Base-by-base conservation (phyloP, 441 rosid species). In the Bruguiera hainesii region DNA sequence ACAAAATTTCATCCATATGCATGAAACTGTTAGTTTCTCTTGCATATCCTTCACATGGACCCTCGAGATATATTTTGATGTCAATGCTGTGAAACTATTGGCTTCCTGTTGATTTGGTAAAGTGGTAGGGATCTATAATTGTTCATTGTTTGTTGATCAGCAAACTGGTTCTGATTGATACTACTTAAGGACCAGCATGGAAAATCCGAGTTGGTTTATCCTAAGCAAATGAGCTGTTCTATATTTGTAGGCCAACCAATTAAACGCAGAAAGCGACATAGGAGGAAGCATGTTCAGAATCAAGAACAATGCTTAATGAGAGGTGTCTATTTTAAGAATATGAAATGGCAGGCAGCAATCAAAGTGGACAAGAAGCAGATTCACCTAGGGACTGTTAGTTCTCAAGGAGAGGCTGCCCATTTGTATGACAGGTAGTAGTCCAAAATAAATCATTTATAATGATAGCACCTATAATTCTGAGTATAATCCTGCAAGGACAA, bases 321-420 rank as follows among this genome's bases (percentile, higher is more conserved):
- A 81, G 99, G 99, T 59, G 99, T 94, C n/a, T 94, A 94, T 74
- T 94, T 81, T 84, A 94, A 94, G 80, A 94, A 94, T 73, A 94
- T 91, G 98, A 94, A 94, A 83, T 94, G 99, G 99, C 99, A 94
- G 71, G 99, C 99, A 0, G 99, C 99, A 31, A 94, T 91, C 68
- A 94, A 94, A 77, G 99, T 94, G 28, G 97, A 94, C 62, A 94
- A 94, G 87, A 89, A 89, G 74, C 99, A 94, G 75, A 91, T 94
- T 66, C 99, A 94, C 80, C 76, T 94, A 72, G 99, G 99, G 3
- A 94, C 99, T 16, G 96, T 91, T 49, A 83, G 97, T 76, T 83
- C 98, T 21, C 98, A 94, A 80, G 89, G 87, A 80, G 98, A 91
- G 74, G 99, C 99, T 73, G 98, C 99, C 29, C 96, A 73, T 75